A percentile compares a stretch with the other conserved stretches of the same genome.
phyloP scores from a whole-genome alignment of 129 eudicot genomes.

The Centrapalus pauciflorus region DNA sequence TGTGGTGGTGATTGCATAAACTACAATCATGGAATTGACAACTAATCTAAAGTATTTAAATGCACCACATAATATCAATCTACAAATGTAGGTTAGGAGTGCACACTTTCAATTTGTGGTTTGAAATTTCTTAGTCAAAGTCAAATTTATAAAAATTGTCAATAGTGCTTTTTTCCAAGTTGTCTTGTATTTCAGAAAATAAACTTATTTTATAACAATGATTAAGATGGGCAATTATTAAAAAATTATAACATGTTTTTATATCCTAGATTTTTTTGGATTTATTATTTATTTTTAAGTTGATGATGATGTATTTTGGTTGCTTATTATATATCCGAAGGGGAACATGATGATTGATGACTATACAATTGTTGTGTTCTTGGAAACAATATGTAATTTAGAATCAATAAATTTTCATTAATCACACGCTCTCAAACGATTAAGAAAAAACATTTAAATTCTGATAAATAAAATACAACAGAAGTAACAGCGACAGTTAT shows the following conservation, averaged over 20 bases:
- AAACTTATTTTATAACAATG: neutral
- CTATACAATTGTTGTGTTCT: too few species aligned
- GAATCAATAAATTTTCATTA: too few species aligned
- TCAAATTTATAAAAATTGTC: neutral
- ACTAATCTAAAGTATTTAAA: neutral
- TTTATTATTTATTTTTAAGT: too few species aligned
- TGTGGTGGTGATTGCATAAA: constrained; percentile 3
- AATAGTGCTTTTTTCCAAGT: constrained; percentile 13
- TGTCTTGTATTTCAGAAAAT: constrained; percentile 4
- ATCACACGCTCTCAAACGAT: too few species aligned
- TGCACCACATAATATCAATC: constrained; percentile 8
- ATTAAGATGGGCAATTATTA: neutral
- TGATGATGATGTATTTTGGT: too few species aligned
- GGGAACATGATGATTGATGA: too few species aligned
- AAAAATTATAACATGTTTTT: neutral
- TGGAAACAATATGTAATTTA: too few species aligned
- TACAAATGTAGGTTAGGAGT: neutral
- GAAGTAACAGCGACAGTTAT: too few species aligned
- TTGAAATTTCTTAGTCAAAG: constrained; percentile 15
- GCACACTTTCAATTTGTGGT: constrained; percentile 2
- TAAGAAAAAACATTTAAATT: too few species aligned
- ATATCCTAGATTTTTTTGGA: too few species aligned
- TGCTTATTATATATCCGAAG: too few species aligned
- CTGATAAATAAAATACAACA: too few species aligned
- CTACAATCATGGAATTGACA: constrained; percentile 4